These are phyloP conservation scores for Salvia splendens DNA, from an alignment of 257 asterid genomes.

Conservation along the genomic window DNA sequence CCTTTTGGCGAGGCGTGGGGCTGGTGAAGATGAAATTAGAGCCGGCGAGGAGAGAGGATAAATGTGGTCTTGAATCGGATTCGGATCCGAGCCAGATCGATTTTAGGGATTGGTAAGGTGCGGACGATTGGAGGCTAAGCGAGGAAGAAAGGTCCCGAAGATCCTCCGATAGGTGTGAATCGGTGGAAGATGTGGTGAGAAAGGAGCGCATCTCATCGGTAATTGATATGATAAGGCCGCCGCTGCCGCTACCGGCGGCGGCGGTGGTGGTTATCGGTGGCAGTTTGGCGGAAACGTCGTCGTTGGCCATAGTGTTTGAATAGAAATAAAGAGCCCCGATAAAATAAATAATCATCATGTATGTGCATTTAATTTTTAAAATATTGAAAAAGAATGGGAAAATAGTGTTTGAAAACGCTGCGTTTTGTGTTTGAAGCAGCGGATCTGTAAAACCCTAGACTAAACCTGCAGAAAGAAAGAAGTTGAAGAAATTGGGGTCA, in stretches of 20 bases:
- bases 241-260: slow-evolving; percentile 15
- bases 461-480: no score
- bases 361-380: no score
- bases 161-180: slow-evolving; percentile 50
- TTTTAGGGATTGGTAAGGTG: slow-evolving; percentile 65
- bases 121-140: slow-evolving; percentile 43
- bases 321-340: no score
- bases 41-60: slow-evolving; percentile 49
- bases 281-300: slow-evolving; percentile 27
- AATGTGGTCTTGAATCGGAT: slow-evolving; percentile 47
- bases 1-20: slow-evolving; percentile 89
- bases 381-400: no score
- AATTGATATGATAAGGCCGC: slow-evolving; percentile 51
- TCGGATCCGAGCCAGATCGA: slow-evolving; percentile 64
- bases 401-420: no score
- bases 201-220: slow-evolving; percentile 62
- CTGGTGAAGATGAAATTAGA: slow-evolving; percentile 59
- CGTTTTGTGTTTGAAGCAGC: no score
- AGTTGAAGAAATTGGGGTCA: no score
- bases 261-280: slow-evolving; percentile 25
- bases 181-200: slow-evolving; percentile 51
- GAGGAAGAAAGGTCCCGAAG: slow-evolving; percentile 61
- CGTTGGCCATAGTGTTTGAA: slow-evolving; percentile 10
- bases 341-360: no score
- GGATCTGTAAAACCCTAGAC: no score